Conservation (phyloP, 1,139 yeast species). For the Sugiyamaella pinicola region DNA sequence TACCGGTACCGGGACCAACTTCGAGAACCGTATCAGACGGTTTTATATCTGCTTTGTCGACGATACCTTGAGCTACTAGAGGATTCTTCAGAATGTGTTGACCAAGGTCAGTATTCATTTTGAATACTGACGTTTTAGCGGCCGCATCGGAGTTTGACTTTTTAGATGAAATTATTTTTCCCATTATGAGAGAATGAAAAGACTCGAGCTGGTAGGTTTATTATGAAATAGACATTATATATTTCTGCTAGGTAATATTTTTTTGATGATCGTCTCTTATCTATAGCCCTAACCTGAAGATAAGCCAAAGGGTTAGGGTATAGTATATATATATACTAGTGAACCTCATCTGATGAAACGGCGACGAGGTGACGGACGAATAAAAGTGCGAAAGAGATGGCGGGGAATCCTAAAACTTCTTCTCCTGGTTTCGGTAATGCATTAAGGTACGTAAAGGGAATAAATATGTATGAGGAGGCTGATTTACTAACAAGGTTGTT, state of each 20-base stretch:
- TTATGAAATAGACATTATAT: not conserved
- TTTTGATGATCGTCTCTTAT: constrained; percentile 8
- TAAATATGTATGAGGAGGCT: constrained; percentile 5
- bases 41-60: constrained; percentile 89
- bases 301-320: not conserved
- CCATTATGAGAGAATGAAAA: constrained; percentile 26
- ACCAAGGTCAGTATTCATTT: constrained; percentile 94
- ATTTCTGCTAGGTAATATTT: constrained; percentile 1
- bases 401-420: constrained; percentile 7
- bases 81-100: constrained; percentile 98
- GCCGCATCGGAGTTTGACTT: constrained; percentile 27
- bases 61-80: constrained; percentile 95
- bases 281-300: constrained; percentile 15
- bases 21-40: constrained; percentile 93
- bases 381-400: too few species aligned
- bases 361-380: too few species aligned
- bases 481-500: constrained; percentile 1
- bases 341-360: too few species aligned
- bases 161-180: constrained; percentile 30
- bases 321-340: too few species aligned
- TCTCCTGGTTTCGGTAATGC: constrained; percentile 7
- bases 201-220: too few species aligned
- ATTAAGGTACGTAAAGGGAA: constrained; percentile 13
- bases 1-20: constrained; percentile 99
- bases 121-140: constrained; percentile 68